Evolutionary conservation across 2,329 filamentous ascomycete species (phyloP), one percentile per base, ranked within the genome.

Genomic region (Pleoardoris graminearum): DNA sequence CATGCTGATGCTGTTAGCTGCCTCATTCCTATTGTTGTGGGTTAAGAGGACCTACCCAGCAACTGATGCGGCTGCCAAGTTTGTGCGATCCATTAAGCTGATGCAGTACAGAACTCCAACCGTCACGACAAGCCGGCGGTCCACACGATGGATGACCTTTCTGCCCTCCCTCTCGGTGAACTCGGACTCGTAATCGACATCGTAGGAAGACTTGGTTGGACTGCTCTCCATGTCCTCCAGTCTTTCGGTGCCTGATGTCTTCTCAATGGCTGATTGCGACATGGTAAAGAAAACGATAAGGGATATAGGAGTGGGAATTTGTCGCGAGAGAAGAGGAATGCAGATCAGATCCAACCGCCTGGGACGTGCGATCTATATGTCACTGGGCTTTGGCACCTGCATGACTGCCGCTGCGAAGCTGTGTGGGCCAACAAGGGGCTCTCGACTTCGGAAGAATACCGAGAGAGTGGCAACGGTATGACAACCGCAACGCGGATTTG

Each of bases 51-150:
- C 27, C 68, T 65, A 81, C 79, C 81, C 89, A 17, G 90, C 89
- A 68, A 93, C 87, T 39, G 83, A 83, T 35, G 88, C 89, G 19
- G 83, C 79, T n/a, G 83, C 83, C 68, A 92, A 75, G 71, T 93
- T 93, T 1, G 87, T 90, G 27, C 90, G 80, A 67, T 94, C 90
- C 84, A 93, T 89, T 53, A 93, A 75, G 58, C 83, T 87, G 62
- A 90, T 79, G 68, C 87, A 90, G 72, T 92, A 92, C 75, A 91
- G 81, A 58, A 82, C 71, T 7, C 78, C 78, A 1, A 79, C 70
- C 0, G 76, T 79, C 17, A 76, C 60, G 16, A 80, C 77, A n/a
- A 80, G 68, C 25, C 78, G 75, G 29, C 69, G 76, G 71, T 95
- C 90, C 60, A 94, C 78, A 11, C 84, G 83, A 50, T 81, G 79